Base-by-base conservation (phyloP, 768 basidiomycete species). In the Boletus speciosus region DNA sequence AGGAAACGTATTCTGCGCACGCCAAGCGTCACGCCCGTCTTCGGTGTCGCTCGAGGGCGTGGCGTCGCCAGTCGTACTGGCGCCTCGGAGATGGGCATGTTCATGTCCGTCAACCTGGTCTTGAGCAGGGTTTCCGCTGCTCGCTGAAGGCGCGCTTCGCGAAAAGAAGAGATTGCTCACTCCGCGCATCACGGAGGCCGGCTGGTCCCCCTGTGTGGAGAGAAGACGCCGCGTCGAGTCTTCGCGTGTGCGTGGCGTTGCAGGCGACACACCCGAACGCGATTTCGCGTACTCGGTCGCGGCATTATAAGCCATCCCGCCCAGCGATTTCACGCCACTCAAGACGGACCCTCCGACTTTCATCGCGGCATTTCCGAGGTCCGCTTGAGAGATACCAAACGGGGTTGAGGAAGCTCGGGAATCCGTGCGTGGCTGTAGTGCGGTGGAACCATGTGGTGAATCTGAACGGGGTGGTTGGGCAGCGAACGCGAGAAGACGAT, bases 401-500 rank as follows among this genome's bases (percentile, higher is more conserved):
- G 61, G 61, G 32, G 47, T 58, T 19, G 59, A 66, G 16, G 67
- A 66, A 53, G 56, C 55, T 55, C 62, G 62, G 58, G 50, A 49
- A 51, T 66, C 65, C 47, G 64, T 52, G 47, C 50, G 60, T 23
- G 61, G 66, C 6, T 49, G 62, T 47, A 59, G 63, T 47, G 59
- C 34, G 43, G 57, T 49, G 5, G 47, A 43, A 19, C 51, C 61
- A 34, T 52, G 64, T 7, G 58, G 47, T 15, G 62, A 62, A 59
- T 66, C 66, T 5, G 61, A 32, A 37, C 63, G 63, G 15, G 74
- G 65, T 31, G 72, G 62, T 10, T 67, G 71, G n/a, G 73, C 70
- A 9, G 80, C 77, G 59, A 79, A 88, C 5, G 83, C 86, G 14
- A 90, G 73, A 25, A 90, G 78, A 10, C 86, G 83, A 35, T 76